Evolutionary conservation across 177 flowering plant genomes (phyloP).

Genomic region (Telopea speciosissima): DNA sequence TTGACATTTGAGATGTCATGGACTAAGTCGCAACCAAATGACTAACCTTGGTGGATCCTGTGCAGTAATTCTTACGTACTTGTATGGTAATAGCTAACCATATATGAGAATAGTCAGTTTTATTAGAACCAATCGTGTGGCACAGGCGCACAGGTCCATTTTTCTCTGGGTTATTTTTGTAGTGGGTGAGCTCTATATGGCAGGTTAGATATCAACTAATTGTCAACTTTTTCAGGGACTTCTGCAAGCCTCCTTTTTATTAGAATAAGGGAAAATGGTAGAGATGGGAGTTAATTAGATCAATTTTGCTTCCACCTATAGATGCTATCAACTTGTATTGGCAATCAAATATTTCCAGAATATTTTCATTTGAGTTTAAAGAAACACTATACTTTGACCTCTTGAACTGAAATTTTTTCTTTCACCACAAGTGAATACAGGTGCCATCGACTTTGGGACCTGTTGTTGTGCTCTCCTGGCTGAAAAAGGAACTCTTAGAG

Average conservation of each 20-base stretch:
- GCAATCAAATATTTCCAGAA: background rate
- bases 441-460: conserved; percentile 94
- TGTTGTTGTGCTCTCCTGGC: conserved; percentile 59
- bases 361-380: background rate
- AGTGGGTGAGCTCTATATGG: background rate
- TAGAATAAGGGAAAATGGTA: background rate
- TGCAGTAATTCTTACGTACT: too few species aligned
- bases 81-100: too few species aligned
- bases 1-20: too few species aligned
- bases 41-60: too few species aligned
- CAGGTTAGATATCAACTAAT: background rate
- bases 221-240: too few species aligned
- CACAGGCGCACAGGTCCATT: too few species aligned
- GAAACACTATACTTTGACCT: background rate
- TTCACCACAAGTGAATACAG: conserved; percentile 25
- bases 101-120: too few species aligned
- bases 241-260: too few species aligned
- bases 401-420: background rate
- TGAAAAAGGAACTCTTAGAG: conserved; percentile 60
- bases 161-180: too few species aligned
- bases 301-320: too few species aligned
- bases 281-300: background rate
- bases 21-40: too few species aligned
- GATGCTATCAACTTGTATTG: background rate
- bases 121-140: too few species aligned